Evolutionary conservation across 2,329 filamentous ascomycete genomes (phyloP), one percentile per base, ranked within the genome.

Genomic region (Trichoderma breve): DNA sequence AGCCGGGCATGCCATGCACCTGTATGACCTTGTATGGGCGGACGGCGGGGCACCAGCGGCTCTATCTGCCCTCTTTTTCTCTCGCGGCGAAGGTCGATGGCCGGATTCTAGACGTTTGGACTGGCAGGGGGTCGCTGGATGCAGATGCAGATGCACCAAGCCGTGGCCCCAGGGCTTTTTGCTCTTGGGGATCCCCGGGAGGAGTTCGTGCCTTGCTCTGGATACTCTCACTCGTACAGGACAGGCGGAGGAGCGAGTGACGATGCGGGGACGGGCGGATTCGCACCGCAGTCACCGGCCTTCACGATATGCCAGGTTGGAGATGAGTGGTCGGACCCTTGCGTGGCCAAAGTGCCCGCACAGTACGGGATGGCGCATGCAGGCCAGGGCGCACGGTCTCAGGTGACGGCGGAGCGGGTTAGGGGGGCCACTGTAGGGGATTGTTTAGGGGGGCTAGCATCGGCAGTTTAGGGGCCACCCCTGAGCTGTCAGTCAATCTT

Each of bases 261-360:
- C 57, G 57, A 60, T 60, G 60, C 32, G 60, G 60, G 34, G 60
- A 21, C 8, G 15, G 57, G 18, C 57, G 30, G 57, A 60, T 34
- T 24, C 57, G 67, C 58, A 51, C 39, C 67, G 66, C 66, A 70
- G 55, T 68, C 65, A 36, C 65, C 55, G 53, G 65, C 65, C 43
- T 51, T 53, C 9, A 53, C 47, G 47, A 53, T 53, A 9, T 51
- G 64, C 63, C 32, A 58, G 34, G 65, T 47, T 68, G 65, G 65
- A 43, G 34, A 60, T 47, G 65, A 58, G 34, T 68, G 65, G 65
- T 7, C 32, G 63, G 64, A 53, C 30, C 51, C 43, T 34, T 65
- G 63, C 43, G 47, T 24, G 43, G 63, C 43, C 51, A 36, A 68
- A 55, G 68, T 70, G 60, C 60, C 68, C 58, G 68, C 68, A 70